phyloP scores from a whole-genome alignment of 2,329 filamentous ascomycete genomes.

The Paramyrothecium roridum region DNA sequence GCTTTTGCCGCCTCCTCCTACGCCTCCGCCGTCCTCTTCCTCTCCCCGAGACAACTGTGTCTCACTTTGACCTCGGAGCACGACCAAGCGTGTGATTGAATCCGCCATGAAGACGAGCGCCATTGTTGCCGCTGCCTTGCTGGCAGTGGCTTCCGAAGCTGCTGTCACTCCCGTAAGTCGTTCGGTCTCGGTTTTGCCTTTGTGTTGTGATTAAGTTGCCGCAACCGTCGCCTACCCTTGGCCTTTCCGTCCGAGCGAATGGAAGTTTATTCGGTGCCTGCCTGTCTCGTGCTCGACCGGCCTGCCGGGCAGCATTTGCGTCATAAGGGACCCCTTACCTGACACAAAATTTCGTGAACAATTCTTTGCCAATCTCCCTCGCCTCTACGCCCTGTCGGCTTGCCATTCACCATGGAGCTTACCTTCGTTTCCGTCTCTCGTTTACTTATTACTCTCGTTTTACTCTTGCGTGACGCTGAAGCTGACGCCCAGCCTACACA shows the following conservation, averaged over 20 bases:
- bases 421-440: slow-evolving; percentile 1
- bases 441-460: slow-evolving; percentile 6
- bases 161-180: neutral
- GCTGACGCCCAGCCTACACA: slow-evolving; percentile 17
- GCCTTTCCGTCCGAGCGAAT: no score
- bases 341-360: neutral
- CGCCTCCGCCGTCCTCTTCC: neutral
- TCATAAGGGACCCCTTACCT: neutral
- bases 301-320: neutral
- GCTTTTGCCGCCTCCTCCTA: neutral
- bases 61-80: slow-evolving; percentile 4
- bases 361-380: neutral
- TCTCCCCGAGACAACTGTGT: neutral
- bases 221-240: neutral
- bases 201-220: neutral
- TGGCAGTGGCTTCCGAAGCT: slow-evolving; percentile 25
- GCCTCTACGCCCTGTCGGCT: neutral
- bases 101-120: slow-evolving; percentile 29
- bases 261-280: neutral
- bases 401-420: neutral
- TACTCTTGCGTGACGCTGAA: slow-evolving; percentile 4
- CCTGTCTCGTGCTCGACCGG: neutral
- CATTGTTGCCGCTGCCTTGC: slow-evolving; percentile 24
- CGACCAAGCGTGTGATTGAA: neutral
- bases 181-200: neutral